Conservation (phyloP, 108 stramenopile genomes). For the Fragilaria radians region DNA sequence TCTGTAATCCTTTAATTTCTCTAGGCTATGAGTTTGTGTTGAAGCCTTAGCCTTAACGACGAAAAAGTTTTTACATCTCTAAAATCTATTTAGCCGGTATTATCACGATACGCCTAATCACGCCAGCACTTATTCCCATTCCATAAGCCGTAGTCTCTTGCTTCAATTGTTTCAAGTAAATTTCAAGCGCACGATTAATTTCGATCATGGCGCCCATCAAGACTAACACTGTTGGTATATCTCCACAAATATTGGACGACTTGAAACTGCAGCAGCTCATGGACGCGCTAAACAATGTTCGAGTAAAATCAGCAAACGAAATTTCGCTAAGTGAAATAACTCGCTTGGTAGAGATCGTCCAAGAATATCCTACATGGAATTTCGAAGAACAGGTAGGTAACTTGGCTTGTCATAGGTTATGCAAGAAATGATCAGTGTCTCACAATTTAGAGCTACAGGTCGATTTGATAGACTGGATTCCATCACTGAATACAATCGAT, state of each 20-base stretch:
- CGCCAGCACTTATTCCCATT: no score
- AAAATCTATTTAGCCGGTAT: no score
- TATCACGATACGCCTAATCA: no score
- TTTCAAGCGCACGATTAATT: no score
- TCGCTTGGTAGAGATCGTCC: slow-evolving; percentile 41
- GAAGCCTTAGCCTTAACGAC: no score
- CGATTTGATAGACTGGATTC: slow-evolving; percentile 80
- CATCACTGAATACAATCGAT: slow-evolving; percentile 71
- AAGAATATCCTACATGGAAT: slow-evolving; percentile 42
- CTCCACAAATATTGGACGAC: slow-evolving; percentile 67
- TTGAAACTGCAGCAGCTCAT: slow-evolving; percentile 32
- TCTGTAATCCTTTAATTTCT: no score
- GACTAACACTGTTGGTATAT: slow-evolving; percentile 36
- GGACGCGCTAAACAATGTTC: slow-evolving; percentile 25
- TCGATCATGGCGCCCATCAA: slow-evolving; percentile 77
- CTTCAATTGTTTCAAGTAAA: no score
- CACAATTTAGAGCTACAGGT: slow-evolving; percentile 32
- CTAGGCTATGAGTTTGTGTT: no score
- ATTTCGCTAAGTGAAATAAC: slow-evolving; percentile 36
- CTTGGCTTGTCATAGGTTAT: not conserved
- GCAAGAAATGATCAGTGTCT: not conserved
- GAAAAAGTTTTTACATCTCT: no score
- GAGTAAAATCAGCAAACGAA: slow-evolving; percentile 3
- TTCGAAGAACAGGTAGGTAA: slow-evolving; percentile 78
- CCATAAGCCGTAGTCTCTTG: no score